phyloP scores from a whole-genome alignment of 176 grass and related monocot species.

The Cymbopogon citratus region DNA sequence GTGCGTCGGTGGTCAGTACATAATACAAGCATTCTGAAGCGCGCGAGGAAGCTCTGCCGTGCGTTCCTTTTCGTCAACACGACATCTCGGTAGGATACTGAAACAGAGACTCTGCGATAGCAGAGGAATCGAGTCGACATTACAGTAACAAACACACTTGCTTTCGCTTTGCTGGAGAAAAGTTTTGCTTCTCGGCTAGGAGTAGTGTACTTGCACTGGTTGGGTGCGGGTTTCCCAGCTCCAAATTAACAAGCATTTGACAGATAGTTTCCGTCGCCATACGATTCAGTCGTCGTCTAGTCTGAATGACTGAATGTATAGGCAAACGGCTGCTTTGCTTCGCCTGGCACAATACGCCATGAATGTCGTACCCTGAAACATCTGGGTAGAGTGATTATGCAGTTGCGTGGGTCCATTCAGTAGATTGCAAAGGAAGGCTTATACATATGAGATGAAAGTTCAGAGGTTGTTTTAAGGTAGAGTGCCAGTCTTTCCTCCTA shows the following conservation, averaged over 20 bases:
- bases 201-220: background rate
- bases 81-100: background rate
- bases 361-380: background rate
- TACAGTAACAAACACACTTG: too few species aligned
- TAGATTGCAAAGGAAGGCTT: too few species aligned
- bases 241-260: background rate
- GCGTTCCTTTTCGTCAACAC: background rate
- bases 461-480: background rate
- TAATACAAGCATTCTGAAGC: background rate
- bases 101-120: background rate
- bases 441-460: background rate
- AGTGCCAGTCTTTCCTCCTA: background rate
- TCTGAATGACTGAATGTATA: background rate
- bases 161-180: conserved; percentile 16
- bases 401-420: background rate
- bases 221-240: background rate
- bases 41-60: background rate
- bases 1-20: background rate
- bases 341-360: background rate
- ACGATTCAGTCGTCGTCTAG: background rate
- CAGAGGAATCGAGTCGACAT: background rate
- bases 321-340: background rate
- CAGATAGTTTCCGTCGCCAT: background rate
- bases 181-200: background rate
- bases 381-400: background rate